Percentiles rank a stretch among this genome's conserved stretches.
phyloP scores from a whole-genome alignment of 495 filamentous ascomycete species.

The Usnea hakonensis region DNA sequence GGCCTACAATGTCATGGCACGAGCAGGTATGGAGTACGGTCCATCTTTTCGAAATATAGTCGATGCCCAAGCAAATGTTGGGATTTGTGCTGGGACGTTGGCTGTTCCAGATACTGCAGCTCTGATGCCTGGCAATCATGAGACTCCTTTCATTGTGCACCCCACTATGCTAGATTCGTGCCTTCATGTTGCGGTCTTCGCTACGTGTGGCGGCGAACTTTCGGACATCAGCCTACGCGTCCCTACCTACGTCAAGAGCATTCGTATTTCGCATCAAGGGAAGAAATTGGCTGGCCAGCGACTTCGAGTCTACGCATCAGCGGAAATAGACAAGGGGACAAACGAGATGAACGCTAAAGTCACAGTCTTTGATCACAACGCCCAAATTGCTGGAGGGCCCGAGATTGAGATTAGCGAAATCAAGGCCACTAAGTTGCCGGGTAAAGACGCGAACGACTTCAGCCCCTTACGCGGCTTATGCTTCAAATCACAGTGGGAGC shows the following conservation, averaged over 20 bases:
- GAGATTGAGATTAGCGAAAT: slow-evolving; percentile 1
- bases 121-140: background rate
- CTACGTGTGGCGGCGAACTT: background rate
- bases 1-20: no score
- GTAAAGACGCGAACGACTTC: no score
- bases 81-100: background rate
- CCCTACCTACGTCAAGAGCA: slow-evolving; percentile 26
- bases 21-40: no score
- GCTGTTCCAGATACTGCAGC: background rate
- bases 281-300: slow-evolving; percentile 12
- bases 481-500: no score
- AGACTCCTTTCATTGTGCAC: background rate
- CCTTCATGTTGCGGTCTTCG: background rate
- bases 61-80: no score
- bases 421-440: slow-evolving; percentile 4
- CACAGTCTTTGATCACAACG: background rate
- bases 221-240: slow-evolving; percentile 20
- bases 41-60: background rate
- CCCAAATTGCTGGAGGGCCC: background rate
- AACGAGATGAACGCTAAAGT: slow-evolving; percentile 2
- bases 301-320: slow-evolving; percentile 21
- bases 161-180: background rate
- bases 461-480: no score
- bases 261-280: slow-evolving; percentile 22
- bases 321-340: background rate